These are phyloP conservation scores for Tremella mesenterica DNA, from an alignment of 768 basidiomycete genomes.

Conservation along the genomic window DNA sequence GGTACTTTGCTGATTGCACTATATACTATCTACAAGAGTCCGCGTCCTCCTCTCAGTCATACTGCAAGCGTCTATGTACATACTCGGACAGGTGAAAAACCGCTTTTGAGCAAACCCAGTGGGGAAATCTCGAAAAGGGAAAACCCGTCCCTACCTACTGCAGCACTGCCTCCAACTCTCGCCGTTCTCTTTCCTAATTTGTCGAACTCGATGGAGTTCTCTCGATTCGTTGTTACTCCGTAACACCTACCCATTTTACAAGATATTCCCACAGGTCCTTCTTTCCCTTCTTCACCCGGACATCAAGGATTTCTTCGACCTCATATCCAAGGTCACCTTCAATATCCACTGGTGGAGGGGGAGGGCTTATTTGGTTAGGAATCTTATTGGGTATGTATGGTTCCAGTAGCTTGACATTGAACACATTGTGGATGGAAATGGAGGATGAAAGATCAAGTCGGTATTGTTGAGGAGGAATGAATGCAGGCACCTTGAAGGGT, in stretches of 20 bases:
- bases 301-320: background rate
- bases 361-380: slow-evolving; percentile 9
- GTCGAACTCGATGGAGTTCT: too few relatives aligned
- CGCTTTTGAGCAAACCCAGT: too few relatives aligned
- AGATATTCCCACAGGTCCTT: background rate
- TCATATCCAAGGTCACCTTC: slow-evolving; percentile 10
- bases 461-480: background rate
- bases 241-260: background rate
- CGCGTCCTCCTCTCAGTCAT: too few relatives aligned
- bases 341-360: slow-evolving; percentile 11
- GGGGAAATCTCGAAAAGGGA: too few relatives aligned
- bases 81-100: too few relatives aligned
- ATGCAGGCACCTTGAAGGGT: slow-evolving; percentile 7
- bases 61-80: too few relatives aligned
- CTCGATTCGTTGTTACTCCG: too few relatives aligned
- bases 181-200: too few relatives aligned
- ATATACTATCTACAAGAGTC: too few relatives aligned
- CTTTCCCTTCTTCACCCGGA: background rate
- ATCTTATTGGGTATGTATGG: slow-evolving; percentile 9
- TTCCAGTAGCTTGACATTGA: slow-evolving; percentile 13
- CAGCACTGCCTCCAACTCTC: too few relatives aligned
- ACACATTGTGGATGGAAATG: slow-evolving; percentile 9
- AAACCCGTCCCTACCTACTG: too few relatives aligned
- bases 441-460: background rate
- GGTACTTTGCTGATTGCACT: too few relatives aligned